These are phyloP conservation scores for Cyclanthera cordifolia DNA, from an alignment of 306 rosid genomes.

Conservation along the genomic window DNA sequence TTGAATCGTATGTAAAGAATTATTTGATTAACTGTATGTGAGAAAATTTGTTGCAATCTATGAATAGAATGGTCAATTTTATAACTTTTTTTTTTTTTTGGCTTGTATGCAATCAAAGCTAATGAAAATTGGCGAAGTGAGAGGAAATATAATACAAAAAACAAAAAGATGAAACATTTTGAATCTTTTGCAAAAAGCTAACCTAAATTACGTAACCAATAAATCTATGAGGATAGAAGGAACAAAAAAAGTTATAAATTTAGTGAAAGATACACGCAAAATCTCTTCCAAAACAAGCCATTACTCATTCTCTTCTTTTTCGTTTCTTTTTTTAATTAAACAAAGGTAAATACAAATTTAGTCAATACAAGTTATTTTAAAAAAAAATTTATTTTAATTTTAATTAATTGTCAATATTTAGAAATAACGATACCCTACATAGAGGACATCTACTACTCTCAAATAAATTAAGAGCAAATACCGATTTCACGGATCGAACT, in stretches of 20 bases:
- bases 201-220: slow-evolving; percentile 44
- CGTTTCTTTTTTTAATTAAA: neutral
- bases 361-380: no score
- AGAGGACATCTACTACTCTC: no score
- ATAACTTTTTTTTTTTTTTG: neutral
- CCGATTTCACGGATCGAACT: no score
- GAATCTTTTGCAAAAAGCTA: slow-evolving; percentile 58
- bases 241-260: neutral
- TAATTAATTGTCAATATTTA: no score
- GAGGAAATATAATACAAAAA: slow-evolving; percentile 11
- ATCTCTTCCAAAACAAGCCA: slow-evolving; percentile 61
- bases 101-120: neutral
- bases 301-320: slow-evolving; percentile 22
- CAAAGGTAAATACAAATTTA: no score
- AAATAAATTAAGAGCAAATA: no score
- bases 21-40: no score
- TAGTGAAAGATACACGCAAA: slow-evolving; percentile 46
- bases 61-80: neutral
- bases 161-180: slow-evolving; percentile 52
- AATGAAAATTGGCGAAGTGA: neutral
- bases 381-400: no score
- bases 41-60: neutral
- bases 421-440: no score
- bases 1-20: no score
- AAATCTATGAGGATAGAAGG: slow-evolving; percentile 20